Conservation (phyloP, 2,329 filamentous ascomycete genomes). For the Ustulina deusta region DNA sequence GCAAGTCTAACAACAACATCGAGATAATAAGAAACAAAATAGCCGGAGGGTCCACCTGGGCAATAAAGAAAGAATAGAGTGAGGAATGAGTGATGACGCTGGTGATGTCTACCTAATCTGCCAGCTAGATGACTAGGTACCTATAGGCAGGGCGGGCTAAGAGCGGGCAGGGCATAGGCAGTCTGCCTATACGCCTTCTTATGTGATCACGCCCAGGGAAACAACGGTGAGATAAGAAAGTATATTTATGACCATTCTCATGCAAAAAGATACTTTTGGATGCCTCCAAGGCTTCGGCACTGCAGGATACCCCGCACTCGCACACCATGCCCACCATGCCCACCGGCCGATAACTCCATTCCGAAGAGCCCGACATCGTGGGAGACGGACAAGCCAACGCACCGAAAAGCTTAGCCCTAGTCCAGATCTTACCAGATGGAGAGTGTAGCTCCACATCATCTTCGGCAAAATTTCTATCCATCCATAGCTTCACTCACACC, state of each 20-base stretch:
- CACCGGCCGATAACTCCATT: neutral
- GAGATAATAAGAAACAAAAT: neutral
- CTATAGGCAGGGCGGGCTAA: constrained; percentile 11
- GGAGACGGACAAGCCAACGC: constrained; percentile 14
- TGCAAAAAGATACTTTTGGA: no score
- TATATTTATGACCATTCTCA: no score
- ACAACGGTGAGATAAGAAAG: neutral
- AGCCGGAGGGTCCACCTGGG: no score
- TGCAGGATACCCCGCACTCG: constrained; percentile 16
- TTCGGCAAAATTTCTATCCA: neutral
- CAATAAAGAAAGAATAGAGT: no score
- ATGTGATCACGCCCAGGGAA: no score
- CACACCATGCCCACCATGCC: neutral
- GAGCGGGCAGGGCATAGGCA: neutral
- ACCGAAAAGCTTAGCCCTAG: constrained; percentile 13
- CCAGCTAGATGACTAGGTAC: no score
- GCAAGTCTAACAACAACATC: constrained; percentile 12
- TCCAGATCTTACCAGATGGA: neutral
- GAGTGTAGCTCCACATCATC: constrained; percentile 4
- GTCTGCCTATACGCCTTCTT: no score
- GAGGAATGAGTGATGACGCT: neutral
- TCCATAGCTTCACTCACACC: neutral
- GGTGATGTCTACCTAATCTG: neutral
- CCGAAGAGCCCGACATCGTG: constrained; percentile 21
- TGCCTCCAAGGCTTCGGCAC: no score